Percentiles rank a stretch among this genome's conserved stretches.
Conservation (phyloP, 495 filamentous ascomycete genomes). For the Aspergillus sclerotioniger region DNA sequence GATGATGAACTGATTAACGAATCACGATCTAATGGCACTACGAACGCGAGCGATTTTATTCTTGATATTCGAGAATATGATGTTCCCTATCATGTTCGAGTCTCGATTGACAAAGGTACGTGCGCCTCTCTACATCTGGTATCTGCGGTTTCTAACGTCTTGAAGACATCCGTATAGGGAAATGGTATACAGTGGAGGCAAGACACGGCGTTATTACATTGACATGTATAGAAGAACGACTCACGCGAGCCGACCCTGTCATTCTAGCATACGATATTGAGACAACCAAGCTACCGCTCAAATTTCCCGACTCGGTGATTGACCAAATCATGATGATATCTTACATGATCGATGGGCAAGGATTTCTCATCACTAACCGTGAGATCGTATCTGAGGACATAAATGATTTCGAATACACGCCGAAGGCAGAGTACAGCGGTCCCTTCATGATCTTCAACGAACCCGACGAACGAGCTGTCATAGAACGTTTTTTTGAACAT, state of each 20-base stretch:
- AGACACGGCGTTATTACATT: slow-evolving; percentile 85
- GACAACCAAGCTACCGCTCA: slow-evolving; percentile 92
- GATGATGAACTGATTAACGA: slow-evolving; percentile 86
- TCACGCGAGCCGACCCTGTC: slow-evolving; percentile 87
- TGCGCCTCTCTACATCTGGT: not conserved
- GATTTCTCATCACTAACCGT: slow-evolving; percentile 96
- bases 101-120: slow-evolving; percentile 90
- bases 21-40: slow-evolving; percentile 74
- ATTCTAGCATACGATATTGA: slow-evolving; percentile 99
- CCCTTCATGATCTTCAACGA: slow-evolving; percentile 98
- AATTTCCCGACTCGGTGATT: slow-evolving; percentile 93
- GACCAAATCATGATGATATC: slow-evolving; percentile 99
- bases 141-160: slow-evolving; percentile 15
- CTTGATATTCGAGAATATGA: slow-evolving; percentile 99
- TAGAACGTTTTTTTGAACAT: slow-evolving; percentile 93
- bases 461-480: slow-evolving; percentile 79
- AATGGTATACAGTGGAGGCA: slow-evolving; percentile 95
- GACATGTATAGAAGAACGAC: slow-evolving; percentile 80
- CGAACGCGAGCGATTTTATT: slow-evolving; percentile 94
- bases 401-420: slow-evolving; percentile 96
- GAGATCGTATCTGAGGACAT: slow-evolving; percentile 99
- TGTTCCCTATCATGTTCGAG: slow-evolving; percentile 98
- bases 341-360: slow-evolving; percentile 99
- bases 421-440: slow-evolving; percentile 91
- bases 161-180: slow-evolving; percentile 87